Evolutionary conservation across 1,284 basidiomycete genomes (phyloP).

Genomic region (Puccinia horiana): DNA sequence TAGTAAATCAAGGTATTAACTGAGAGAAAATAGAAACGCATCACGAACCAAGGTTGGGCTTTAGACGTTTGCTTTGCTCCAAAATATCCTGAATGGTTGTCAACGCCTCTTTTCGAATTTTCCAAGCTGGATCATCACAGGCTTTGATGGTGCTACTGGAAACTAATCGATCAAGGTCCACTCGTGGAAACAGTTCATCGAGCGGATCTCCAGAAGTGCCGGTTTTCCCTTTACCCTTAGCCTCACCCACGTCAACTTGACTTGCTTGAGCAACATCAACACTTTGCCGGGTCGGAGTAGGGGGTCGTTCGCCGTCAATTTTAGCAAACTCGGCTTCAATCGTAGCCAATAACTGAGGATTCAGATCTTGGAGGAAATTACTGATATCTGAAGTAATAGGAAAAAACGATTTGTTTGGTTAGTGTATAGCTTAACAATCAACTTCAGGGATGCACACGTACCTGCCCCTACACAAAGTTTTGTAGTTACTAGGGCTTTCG

Average conservation of each 20-base stretch:
- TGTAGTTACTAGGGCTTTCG: constrained; percentile 85
- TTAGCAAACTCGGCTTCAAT: constrained; percentile 93
- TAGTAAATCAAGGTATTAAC: constrained; percentile 15
- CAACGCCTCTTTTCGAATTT: constrained; percentile 91
- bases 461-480: constrained; percentile 87
- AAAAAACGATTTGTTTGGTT: neutral
- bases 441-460: constrained; percentile 60
- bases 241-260: constrained; percentile 60
- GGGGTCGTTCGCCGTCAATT: constrained; percentile 74
- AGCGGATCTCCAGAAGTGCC: constrained; percentile 67
- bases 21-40: neutral
- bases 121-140: constrained; percentile 82
- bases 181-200: constrained; percentile 91
- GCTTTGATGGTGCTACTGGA: constrained; percentile 79
- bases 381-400: constrained; percentile 69
- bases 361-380: constrained; percentile 88
- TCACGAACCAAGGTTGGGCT: constrained; percentile 77
- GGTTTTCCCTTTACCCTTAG: constrained; percentile 59
- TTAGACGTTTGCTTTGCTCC: constrained; percentile 87
- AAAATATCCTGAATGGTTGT: constrained; percentile 80
- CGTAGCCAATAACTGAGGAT: constrained; percentile 86
- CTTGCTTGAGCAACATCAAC: constrained; percentile 65
- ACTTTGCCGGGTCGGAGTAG: constrained; percentile 76
- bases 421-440: neutral
- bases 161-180: constrained; percentile 85